phyloP scores from a whole-genome alignment of 768 basidiomycete genomes.

The Phylloporus arenicola region DNA sequence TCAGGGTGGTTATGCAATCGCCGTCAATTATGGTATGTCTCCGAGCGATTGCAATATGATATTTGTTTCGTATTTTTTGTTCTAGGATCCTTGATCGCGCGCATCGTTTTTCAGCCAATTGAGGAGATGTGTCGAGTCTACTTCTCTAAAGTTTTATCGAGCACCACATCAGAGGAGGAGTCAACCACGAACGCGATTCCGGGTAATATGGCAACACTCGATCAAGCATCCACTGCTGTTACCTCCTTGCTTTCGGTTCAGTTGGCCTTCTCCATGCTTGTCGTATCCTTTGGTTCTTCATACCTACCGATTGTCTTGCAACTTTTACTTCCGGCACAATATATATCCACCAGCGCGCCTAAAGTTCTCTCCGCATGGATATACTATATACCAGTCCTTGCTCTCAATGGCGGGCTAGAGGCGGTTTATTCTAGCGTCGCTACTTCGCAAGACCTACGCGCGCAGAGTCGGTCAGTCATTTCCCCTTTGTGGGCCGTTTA shows the following conservation, averaged over 20 bases:
- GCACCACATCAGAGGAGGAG: constrained; percentile 8
- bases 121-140: constrained; percentile 89
- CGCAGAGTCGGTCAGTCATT: constrained; percentile 54
- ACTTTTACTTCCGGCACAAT: constrained; percentile 65
- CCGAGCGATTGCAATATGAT: neutral
- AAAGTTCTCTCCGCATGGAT: constrained; percentile 73
- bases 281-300: constrained; percentile 68
- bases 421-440: constrained; percentile 85
- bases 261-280: constrained; percentile 57
- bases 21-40: constrained; percentile 85
- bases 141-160: constrained; percentile 65
- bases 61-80: neutral
- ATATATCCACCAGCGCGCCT: constrained; percentile 75
- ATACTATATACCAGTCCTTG: constrained; percentile 85
- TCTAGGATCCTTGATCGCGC: constrained; percentile 84
- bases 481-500: neutral
- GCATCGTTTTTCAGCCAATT: constrained; percentile 91
- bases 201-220: constrained; percentile 15
- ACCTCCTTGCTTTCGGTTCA: constrained; percentile 62
- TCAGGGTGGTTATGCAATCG: constrained; percentile 93
- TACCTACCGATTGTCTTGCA: constrained; percentile 67
- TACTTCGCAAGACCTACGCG: constrained; percentile 54
- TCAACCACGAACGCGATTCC: neutral
- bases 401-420: constrained; percentile 87
- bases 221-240: constrained; percentile 48